phyloP scores from a whole-genome alignment of 768 basidiomycete species.

The Russula earlei region DNA sequence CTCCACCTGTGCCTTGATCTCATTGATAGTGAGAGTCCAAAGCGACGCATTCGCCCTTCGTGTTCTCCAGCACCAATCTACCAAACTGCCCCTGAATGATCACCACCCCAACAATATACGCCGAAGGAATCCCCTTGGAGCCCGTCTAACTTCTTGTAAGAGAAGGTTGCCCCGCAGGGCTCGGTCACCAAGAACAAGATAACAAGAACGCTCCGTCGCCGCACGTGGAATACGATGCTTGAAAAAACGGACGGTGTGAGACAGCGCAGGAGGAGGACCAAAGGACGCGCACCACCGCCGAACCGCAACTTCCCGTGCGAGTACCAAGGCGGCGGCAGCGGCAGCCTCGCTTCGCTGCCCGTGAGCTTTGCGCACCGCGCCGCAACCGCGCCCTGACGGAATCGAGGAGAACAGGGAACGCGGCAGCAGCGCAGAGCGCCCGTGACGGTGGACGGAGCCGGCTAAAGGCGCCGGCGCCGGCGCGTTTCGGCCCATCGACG shows the following conservation, averaged over 20 bases:
- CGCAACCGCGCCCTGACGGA: slow-evolving; percentile 45
- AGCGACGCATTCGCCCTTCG: background rate
- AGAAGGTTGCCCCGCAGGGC: no score
- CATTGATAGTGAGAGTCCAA: no score
- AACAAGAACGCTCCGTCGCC: background rate
- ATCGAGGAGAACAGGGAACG: slow-evolving; percentile 50
- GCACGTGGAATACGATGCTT: background rate
- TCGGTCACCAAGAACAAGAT: slow-evolving; percentile 1
- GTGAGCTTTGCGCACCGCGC: slow-evolving; percentile 41
- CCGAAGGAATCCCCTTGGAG: background rate
- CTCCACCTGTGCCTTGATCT: no score
- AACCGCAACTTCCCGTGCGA: slow-evolving; percentile 29
- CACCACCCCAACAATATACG: slow-evolving; percentile 5
- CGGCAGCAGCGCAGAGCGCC: slow-evolving; percentile 41
- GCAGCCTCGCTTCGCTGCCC: no score
- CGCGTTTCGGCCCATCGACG: no score
- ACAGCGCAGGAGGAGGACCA: background rate
- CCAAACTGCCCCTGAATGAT: background rate
- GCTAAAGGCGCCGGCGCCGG: background rate
- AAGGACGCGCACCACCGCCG: slow-evolving; percentile 2
- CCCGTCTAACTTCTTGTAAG: background rate
- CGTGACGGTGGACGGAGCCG: slow-evolving; percentile 41
- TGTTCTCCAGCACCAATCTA: background rate
- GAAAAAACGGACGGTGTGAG: no score
- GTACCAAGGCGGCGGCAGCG: slow-evolving; percentile 39